A percentile compares a stretch with the other conserved stretches of the same genome.
Conservation (phyloP, 768 basidiomycete genomes). For the Suillus alpinus region DNA sequence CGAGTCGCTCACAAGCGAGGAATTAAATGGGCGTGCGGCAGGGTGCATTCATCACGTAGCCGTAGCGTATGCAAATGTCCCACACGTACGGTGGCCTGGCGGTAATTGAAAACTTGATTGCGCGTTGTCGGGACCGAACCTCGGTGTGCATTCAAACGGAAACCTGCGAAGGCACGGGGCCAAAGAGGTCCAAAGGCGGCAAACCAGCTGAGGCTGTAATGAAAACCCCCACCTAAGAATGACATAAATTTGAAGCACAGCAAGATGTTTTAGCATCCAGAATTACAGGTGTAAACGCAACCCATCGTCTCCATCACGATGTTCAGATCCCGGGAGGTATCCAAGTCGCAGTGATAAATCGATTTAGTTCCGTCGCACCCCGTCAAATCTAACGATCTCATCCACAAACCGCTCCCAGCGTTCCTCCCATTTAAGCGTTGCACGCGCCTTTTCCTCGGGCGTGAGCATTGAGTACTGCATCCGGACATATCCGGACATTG, state of each 20-base stretch:
- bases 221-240: neutral
- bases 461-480: conserved; percentile 53
- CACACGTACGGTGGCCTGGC: neutral
- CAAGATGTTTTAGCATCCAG: neutral
- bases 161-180: neutral
- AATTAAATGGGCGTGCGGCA: neutral
- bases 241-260: neutral
- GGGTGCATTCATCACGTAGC: neutral
- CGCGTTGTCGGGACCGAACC: neutral
- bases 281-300: neutral
- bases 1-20: neutral
- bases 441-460: conserved; percentile 41
- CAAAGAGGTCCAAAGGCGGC: neutral
- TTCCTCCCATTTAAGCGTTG: conserved; percentile 43
- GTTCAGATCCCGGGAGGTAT: neutral
- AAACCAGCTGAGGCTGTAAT: neutral
- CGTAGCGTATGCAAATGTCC: neutral
- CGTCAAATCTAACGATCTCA: conserved; percentile 21
- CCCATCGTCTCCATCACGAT: neutral
- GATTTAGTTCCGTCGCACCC: neutral
- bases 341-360: neutral
- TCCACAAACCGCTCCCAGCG: conserved; percentile 48
- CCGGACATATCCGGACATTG: conserved; percentile 1
- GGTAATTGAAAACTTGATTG: neutral
- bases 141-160: neutral